These are phyloP conservation scores for Syzygium oleosum DNA, from an alignment of 345 rosid genomes.

Conservation along the genomic window DNA sequence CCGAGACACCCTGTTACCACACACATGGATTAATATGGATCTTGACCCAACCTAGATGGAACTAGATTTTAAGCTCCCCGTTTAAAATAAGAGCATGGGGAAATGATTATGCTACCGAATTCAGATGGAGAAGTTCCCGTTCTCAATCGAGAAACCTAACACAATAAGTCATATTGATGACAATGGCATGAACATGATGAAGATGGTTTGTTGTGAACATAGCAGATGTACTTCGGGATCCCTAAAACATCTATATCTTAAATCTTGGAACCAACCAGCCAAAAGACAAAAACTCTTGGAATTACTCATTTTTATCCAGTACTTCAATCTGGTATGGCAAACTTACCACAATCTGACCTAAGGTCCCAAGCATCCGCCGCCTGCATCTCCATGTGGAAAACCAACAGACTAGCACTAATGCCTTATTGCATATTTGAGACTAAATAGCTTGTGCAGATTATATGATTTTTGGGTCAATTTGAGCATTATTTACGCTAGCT, in stretches of 20 bases:
- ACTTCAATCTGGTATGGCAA: background rate
- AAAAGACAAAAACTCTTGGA: background rate
- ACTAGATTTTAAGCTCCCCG: background rate
- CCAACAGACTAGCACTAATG: background rate
- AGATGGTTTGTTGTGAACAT: background rate
- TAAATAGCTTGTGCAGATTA: background rate
- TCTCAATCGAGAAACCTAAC: background rate
- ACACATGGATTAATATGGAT: background rate
- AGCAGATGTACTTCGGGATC: background rate
- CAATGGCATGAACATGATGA: background rate
- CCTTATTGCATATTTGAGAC: background rate
- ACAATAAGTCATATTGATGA: background rate
- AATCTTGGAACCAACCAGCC: background rate
- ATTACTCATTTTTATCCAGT: background rate
- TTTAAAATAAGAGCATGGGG: background rate
- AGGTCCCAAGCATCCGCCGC: background rate
- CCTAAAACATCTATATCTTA: background rate
- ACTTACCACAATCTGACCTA: background rate
- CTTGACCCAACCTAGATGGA: background rate
- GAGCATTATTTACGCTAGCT: background rate
- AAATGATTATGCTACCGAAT: background rate
- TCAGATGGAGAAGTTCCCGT: background rate
- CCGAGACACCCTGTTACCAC: background rate
- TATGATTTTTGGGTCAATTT: background rate
- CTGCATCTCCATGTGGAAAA: background rate